phyloP scores from a whole-genome alignment of 2,329 filamentous ascomycete genomes.

The Sporothrix variecibatus region DNA sequence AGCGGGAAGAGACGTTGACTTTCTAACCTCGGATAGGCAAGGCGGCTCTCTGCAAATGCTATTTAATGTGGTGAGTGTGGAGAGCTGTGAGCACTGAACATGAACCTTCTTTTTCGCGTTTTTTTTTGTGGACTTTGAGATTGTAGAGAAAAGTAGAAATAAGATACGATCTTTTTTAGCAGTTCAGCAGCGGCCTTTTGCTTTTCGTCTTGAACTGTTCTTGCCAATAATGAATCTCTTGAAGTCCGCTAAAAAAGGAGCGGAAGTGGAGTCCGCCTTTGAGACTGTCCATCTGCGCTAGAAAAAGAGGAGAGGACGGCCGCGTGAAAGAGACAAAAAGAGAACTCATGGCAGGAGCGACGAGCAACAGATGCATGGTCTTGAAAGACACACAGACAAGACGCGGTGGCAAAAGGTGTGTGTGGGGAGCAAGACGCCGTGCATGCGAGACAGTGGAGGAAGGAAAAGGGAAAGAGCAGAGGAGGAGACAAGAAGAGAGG shows the following conservation, averaged over 20 bases:
- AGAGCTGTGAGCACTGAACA: background rate
- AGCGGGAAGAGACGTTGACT: slow-evolving; percentile 30
- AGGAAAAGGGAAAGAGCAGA: background rate
- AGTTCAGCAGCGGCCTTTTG: too few relatives aligned
- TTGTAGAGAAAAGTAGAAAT: background rate
- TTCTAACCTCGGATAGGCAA: slow-evolving; percentile 31
- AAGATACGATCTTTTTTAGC: too few relatives aligned
- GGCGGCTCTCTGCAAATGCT: slow-evolving; percentile 15
- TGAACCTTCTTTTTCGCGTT: background rate
- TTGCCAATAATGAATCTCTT: background rate
- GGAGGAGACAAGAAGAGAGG: background rate
- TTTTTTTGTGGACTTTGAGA: background rate
- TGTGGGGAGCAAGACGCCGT: background rate
- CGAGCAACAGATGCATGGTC: background rate
- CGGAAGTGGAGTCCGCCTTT: background rate
- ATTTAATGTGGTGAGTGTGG: background rate
- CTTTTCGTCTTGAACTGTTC: background rate
- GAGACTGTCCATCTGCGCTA: background rate
- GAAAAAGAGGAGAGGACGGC: background rate
- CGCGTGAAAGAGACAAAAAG: background rate
- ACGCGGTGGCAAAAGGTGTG: slow-evolving; percentile 2
- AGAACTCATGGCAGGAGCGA: background rate
- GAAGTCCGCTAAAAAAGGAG: background rate
- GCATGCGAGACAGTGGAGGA: background rate
- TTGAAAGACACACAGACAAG: background rate